Conservation (phyloP, 768 basidiomycete genomes). For the Paxillus involutus region DNA sequence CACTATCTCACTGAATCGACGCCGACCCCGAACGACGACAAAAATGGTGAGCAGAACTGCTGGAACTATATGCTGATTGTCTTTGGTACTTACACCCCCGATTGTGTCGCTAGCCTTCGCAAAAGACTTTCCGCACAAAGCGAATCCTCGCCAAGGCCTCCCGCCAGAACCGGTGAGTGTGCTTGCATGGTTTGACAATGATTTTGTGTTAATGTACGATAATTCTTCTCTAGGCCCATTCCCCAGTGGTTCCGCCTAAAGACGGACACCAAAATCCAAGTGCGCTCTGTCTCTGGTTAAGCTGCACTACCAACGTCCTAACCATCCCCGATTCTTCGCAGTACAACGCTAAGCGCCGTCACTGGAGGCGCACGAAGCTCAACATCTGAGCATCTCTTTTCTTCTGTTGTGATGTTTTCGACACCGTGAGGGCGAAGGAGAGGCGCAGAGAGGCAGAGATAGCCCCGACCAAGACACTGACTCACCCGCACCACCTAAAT, state of each 20-base stretch:
- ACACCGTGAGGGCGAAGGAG: conserved; percentile 1
- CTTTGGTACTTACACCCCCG: conserved; percentile 4
- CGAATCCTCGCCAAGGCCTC: conserved; percentile 93
- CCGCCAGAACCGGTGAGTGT: conserved; percentile 88
- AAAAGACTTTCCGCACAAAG: conserved; percentile 98
- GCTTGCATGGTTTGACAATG: not conserved
- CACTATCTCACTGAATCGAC: conserved; percentile 19
- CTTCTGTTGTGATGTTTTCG: conserved; percentile 1
- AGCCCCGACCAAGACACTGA: conserved; percentile 4
- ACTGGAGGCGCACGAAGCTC: conserved; percentile 99
- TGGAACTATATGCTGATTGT: not conserved
- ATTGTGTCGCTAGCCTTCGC: conserved; percentile 73
- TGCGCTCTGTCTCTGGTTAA: conserved; percentile 28
- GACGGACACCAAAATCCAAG: conserved; percentile 93
- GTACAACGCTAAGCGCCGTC: conserved; percentile 96
- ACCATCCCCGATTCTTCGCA: conserved; percentile 26
- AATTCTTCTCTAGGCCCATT: conserved; percentile 65
- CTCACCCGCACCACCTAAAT: conserved; percentile 4
- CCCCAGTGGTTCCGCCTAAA: conserved; percentile 99
- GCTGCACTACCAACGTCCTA: not conserved
- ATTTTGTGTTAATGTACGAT: not conserved
- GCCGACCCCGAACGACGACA: conserved; percentile 39
- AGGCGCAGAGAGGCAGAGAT: conserved; percentile 15
- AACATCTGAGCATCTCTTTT: conserved; percentile 65
- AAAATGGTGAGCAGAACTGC: conserved; percentile 45